phyloP scores from a whole-genome alignment of 305 asterid species.

The Euphrasia arctica region DNA sequence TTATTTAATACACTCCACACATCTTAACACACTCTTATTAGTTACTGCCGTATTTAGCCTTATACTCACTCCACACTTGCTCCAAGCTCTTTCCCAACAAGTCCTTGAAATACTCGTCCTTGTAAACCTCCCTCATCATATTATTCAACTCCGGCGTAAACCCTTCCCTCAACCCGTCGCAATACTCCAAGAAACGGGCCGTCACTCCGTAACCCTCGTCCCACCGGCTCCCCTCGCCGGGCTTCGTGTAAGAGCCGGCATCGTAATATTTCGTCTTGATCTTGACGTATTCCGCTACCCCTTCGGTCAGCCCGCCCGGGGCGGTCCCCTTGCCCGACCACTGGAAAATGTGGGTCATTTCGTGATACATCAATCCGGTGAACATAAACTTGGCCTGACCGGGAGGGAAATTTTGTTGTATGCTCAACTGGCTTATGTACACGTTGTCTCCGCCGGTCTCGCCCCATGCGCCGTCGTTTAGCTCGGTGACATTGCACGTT shows the following conservation, averaged over 20 bases:
- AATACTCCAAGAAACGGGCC: constrained; percentile 51
- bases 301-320: constrained; percentile 4
- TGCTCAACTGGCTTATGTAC: background rate
- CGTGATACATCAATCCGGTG: constrained; percentile 3
- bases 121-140: constrained; percentile 47
- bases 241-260: constrained; percentile 33
- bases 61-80: constrained; percentile 57
- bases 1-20: too few relatives aligned
- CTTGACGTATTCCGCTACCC: background rate
- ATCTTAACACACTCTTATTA: background rate
- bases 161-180: constrained; percentile 33
- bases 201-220: constrained; percentile 57
- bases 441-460: background rate
- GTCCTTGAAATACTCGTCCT: constrained; percentile 34
- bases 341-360: constrained; percentile 5
- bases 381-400: background rate
- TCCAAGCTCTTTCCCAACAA: constrained; percentile 46
- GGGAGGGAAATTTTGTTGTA: background rate
- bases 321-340: constrained; percentile 8
- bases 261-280: constrained; percentile 21
- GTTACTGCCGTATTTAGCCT: constrained; percentile 36
- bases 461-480: background rate
- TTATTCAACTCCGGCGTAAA: constrained; percentile 46
- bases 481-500: background rate
- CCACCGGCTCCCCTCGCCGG: constrained; percentile 51